Evolutionary conservation across 805 yeast species (phyloP), one percentile per base, ranked within the genome.

Genomic region (Metschnikowia borealis): DNA sequence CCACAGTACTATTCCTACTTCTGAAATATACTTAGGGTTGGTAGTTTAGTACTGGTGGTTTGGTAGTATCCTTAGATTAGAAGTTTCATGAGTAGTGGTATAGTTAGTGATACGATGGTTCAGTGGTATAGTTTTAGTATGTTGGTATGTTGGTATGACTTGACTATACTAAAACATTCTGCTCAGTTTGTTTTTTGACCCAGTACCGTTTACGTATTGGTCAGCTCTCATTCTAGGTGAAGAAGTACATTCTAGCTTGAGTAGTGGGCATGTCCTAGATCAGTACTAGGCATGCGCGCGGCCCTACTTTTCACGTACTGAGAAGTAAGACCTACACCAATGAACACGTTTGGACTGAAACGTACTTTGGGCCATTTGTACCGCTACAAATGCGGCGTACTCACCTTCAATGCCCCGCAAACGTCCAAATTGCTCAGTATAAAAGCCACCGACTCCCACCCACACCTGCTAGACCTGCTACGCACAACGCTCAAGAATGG

Each of bases 391-490:
- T 13, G 3, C 15, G 11, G 13, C 35, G 7, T 7, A 21, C n/a
- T 7, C 23, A 21, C 10, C 14, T 13, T 20, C 5, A 41, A 18
- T n/a, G 6, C 36, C 13, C 2, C 7, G 5, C 6, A 7, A 18
- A 2, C 13, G 15, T 4, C 17, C 17, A 32, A 38, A 6, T 21
- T 51, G 34, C 6, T 34, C 26, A 40, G 41, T 35, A 37, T 44
- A 23, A 8, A 39, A 3, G 23, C 46, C 29, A 23, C 45, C 3
- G 26, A 48, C 0, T 26, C 52, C 11, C 54, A 54, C 8, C 38
- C 42, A 31, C 43, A 50, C 29, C 20, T 23, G 21, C 52, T 52
- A 26, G 32, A 51, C 11, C 20, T 31, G 21, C 52, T 57, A 21
- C 58, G 48, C 39, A 47, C 44, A 2, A 32, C 48, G 5, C 43